These are phyloP conservation scores for Moesziomyces globuligerus DNA, from an alignment of 1,284 basidiomycete species.

Conservation along the genomic window DNA sequence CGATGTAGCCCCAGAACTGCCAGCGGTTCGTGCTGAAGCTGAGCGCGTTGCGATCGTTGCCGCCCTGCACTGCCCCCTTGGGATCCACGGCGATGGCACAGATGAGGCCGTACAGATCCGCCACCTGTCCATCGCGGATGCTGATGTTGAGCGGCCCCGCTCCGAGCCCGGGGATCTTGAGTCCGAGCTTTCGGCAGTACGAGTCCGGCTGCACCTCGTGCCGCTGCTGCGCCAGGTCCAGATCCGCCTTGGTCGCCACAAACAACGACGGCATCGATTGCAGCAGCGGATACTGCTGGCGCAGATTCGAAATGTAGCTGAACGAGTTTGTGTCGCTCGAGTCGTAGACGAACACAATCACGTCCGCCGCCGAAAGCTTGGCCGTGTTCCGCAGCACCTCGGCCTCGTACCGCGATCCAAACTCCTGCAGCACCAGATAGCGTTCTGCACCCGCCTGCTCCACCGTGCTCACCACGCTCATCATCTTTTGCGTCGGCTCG, in stretches of 20 bases:
- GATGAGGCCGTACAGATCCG: slow-evolving; percentile 88
- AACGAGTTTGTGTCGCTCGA: slow-evolving; percentile 99
- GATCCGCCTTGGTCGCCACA: slow-evolving; percentile 97
- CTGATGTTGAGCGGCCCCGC: slow-evolving; percentile 61
- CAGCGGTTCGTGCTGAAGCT: slow-evolving; percentile 40
- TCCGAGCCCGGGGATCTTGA: slow-evolving; percentile 59
- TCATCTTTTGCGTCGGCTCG: slow-evolving; percentile 86
- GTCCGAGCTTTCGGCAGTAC: slow-evolving; percentile 71
- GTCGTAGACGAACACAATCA: slow-evolving; percentile 95
- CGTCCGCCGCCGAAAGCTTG: slow-evolving; percentile 90
- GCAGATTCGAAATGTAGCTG: slow-evolving; percentile 93
- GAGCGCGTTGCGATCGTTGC: slow-evolving; percentile 44
- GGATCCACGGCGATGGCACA: slow-evolving; percentile 76
- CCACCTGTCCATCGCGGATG: slow-evolving; percentile 82
- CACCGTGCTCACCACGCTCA: slow-evolving; percentile 92
- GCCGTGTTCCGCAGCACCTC: slow-evolving; percentile 88
- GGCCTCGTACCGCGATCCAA: slow-evolving; percentile 83
- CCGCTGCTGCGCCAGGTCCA: slow-evolving; percentile 83
- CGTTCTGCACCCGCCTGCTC: slow-evolving; percentile 94
- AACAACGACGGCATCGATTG: slow-evolving; percentile 94
- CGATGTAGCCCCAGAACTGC: slow-evolving; percentile 49
- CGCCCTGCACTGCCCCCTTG: slow-evolving; percentile 57
- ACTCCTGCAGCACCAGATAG: slow-evolving; percentile 93
- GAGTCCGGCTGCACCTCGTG: slow-evolving; percentile 99
- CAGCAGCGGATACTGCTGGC: slow-evolving; percentile 86